Percentiles rank a stretch among this genome's conserved stretches.
Conservation (phyloP, 441 rosid genomes). For the Populus trichocarpa region DNA sequence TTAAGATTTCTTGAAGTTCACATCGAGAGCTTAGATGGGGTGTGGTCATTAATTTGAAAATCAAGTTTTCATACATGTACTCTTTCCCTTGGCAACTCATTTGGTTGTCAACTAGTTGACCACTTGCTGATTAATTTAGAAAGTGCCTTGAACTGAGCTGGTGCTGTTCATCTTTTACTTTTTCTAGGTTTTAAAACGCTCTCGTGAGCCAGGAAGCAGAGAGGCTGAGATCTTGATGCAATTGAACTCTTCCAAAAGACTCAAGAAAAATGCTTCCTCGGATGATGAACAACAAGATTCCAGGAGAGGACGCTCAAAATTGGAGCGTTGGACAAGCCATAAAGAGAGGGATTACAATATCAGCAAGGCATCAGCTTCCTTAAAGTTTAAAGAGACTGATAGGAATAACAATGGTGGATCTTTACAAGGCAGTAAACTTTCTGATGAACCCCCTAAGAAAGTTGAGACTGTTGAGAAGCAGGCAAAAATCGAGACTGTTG, state of each 20-base stretch:
- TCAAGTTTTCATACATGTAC: background rate
- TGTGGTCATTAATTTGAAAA: too few species aligned
- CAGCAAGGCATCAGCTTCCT: constrained; percentile 56
- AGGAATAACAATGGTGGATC: constrained; percentile 41
- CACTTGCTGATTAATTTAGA: constrained; percentile 7
- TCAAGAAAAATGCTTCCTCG: constrained; percentile 59
- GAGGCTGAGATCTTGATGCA: constrained; percentile 40
- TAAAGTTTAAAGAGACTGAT: constrained; percentile 61
- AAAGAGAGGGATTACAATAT: constrained; percentile 72
- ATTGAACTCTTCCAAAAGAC: constrained; percentile 49
- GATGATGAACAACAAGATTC: constrained; percentile 81
- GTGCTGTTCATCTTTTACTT: constrained; percentile 27
- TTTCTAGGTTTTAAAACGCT: constrained; percentile 61
- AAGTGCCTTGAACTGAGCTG: constrained; percentile 11
- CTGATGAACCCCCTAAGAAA: constrained; percentile 35
- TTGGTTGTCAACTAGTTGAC: constrained; percentile 1
- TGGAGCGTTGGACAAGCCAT: constrained; percentile 99
- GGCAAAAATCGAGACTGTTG: constrained; percentile 39
- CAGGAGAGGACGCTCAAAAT: constrained; percentile 78
- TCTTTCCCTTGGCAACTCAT: background rate
- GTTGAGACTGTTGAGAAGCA: constrained; percentile 40
- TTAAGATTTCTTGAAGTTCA: background rate
- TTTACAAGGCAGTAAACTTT: constrained; percentile 32
- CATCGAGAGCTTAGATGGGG: background rate
- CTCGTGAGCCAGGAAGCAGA: constrained; percentile 37